phyloP scores from a whole-genome alignment of 805 yeast genomes.

The Ogataea nakhonphanomensis region DNA sequence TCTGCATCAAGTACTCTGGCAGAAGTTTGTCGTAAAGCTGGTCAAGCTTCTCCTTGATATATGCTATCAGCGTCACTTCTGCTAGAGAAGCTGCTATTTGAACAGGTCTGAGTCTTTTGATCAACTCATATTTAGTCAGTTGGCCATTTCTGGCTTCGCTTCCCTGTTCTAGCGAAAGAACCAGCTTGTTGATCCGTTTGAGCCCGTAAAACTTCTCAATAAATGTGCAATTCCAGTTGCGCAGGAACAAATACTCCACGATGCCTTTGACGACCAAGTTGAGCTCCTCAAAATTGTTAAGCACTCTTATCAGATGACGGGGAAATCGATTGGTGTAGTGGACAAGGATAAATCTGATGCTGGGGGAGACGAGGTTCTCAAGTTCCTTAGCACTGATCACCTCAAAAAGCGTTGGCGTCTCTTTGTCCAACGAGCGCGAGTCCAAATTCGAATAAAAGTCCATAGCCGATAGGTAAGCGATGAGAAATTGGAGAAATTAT shows the following conservation, averaged over 20 bases:
- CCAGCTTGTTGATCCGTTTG: conserved; percentile 48
- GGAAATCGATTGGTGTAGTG: conserved; percentile 83
- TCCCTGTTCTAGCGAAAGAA: conserved; percentile 7
- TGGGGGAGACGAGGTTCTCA: conserved; percentile 73
- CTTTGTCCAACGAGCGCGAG: conserved; percentile 69
- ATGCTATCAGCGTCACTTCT: conserved; percentile 63
- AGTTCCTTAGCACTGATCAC: conserved; percentile 78
- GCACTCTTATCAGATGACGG: conserved; percentile 53
- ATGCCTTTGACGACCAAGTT: conserved; percentile 56
- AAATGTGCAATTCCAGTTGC: conserved; percentile 77
- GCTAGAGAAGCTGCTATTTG: conserved; percentile 58
- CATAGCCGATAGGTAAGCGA: conserved; percentile 38
- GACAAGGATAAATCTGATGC: conserved; percentile 72
- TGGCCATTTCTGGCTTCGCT: conserved; percentile 7
- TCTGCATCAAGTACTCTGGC: conserved; percentile 55
- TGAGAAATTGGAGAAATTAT: background rate
- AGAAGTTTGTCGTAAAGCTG: conserved; percentile 57
- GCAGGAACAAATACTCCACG: conserved; percentile 69
- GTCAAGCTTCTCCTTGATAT: conserved; percentile 65
- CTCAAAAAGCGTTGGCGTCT: conserved; percentile 86
- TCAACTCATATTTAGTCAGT: conserved; percentile 38
- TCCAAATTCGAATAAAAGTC: conserved; percentile 78
- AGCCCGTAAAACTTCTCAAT: conserved; percentile 92
- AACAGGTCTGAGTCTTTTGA: conserved; percentile 46
- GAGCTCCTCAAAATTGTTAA: conserved; percentile 75